A percentile compares a stretch with the other conserved stretches of the same genome.
phyloP scores from a whole-genome alignment of 2,329 filamentous ascomycete species.

The Xylariaceae sp. region DNA sequence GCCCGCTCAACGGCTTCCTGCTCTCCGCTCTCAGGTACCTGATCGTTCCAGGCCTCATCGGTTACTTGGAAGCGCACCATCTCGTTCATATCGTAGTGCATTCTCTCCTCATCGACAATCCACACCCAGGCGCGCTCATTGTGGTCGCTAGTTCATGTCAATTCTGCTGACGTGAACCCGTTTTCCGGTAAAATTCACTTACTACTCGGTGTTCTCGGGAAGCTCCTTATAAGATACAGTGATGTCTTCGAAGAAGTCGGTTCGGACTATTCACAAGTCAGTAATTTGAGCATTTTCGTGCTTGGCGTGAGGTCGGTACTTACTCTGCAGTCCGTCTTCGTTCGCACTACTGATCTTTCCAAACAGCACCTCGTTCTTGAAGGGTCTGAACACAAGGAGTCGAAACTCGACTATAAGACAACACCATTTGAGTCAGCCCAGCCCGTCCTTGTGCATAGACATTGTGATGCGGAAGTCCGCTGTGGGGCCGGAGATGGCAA shows the following conservation, averaged over 20 bases:
- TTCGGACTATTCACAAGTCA: conserved; percentile 52
- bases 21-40: conserved; percentile 64
- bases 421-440: background rate
- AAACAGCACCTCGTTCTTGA: conserved; percentile 87
- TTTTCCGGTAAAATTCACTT: conserved; percentile 33
- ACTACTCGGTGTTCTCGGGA: conserved; percentile 73
- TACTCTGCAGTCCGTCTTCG: conserved; percentile 66
- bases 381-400: conserved; percentile 88
- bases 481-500: background rate
- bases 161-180: conserved; percentile 19
- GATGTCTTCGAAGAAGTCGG: conserved; percentile 94
- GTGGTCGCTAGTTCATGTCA: conserved; percentile 51
- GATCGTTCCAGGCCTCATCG: conserved; percentile 86
- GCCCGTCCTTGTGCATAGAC: background rate
- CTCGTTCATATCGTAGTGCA: conserved; percentile 89
- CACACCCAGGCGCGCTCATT: conserved; percentile 80
- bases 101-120: conserved; percentile 65
- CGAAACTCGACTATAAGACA: conserved; percentile 72
- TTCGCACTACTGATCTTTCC: conserved; percentile 75
- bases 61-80: conserved; percentile 81
- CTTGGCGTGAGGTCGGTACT: conserved; percentile 20
- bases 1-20: conserved; percentile 52
- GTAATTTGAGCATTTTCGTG: background rate
- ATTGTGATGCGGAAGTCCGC: background rate
- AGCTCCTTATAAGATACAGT: conserved; percentile 70